Evolutionary conservation across 2,329 filamentous ascomycete genomes (phyloP), one percentile per base, ranked within the genome.

Genomic region (Clonostachys rhizophaga): DNA sequence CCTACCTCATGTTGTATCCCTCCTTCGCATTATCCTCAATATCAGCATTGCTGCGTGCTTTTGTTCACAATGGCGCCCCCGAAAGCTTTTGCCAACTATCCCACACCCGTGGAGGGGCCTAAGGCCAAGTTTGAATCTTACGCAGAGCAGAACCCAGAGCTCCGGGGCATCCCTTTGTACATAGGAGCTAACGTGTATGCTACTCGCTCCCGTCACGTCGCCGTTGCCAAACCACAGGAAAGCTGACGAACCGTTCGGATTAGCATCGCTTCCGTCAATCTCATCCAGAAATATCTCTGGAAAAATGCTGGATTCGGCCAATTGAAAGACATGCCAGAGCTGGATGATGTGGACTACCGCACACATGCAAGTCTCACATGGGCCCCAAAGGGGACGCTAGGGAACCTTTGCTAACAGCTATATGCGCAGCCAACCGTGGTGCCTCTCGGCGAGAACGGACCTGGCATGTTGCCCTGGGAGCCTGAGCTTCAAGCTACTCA

Each of bases 271-370:
- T 33, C 40, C 6, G 40, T 49, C 17, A 20, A 13, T 16, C 13
- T n/a, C 40, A 52, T 92, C 9, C 84, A 87, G 50, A 77, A 74
- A 47, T 66, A 79, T 42, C 74, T 91, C 51, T 95, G 86, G 84
- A 69, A 67, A 43, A 89, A 90, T 68, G 84, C 87, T 43, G 65
- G 76, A 30, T 79, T 84, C 48, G 70, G 68, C 33, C 60, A 57
- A 16, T 58, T 77, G 50, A 74, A 71, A 49, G 62, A 73, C 42
- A 64, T 80, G 12, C 64, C 72, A 2, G 68, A 62, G 11, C 64
- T 84, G 13, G 64, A 69, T 8, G 70, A 75, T 46, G 52, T 70
- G 2, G 59, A 63, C 10, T 71, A 68, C 48, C 68, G 73, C 37
- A 71, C 76, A 47, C 68, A 79, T 54, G 79, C 82, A 61, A 55